phyloP scores from a whole-genome alignment of 306 rosid species.

The Albizia julibrissin region DNA sequence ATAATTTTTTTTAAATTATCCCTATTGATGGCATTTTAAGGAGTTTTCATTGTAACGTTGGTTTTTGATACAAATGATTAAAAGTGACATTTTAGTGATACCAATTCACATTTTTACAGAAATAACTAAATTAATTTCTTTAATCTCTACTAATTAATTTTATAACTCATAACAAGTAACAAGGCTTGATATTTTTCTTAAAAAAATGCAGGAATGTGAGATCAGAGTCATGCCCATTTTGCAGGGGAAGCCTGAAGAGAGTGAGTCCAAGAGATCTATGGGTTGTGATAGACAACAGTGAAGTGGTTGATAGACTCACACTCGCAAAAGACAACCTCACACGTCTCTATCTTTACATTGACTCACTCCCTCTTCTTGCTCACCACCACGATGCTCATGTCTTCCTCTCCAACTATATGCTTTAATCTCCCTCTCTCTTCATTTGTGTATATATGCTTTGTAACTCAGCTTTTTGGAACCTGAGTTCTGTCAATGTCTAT shows the following conservation, averaged over 20 bases:
- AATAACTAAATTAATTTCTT: too few relatives aligned
- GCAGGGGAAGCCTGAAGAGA: conserved; percentile 60
- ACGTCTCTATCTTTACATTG: conserved; percentile 57
- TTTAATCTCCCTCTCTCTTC: conserved; percentile 31
- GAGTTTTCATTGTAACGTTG: too few relatives aligned
- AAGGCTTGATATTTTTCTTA: too few relatives aligned
- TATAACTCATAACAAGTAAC: too few relatives aligned
- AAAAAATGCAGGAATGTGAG: conserved; percentile 52
- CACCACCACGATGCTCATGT: conserved; percentile 45
- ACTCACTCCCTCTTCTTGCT: conserved; percentile 49
- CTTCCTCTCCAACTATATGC: conserved; percentile 55
- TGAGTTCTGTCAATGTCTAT: not conserved
- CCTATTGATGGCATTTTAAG: too few relatives aligned
- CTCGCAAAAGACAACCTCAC: conserved; percentile 62
- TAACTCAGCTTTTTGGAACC: conserved; percentile 3
- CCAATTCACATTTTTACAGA: too few relatives aligned
- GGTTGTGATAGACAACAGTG: conserved; percentile 54
- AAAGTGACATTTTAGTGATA: too few relatives aligned
- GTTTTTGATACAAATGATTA: too few relatives aligned
- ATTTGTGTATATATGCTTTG: not conserved
- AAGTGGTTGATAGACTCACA: conserved; percentile 53
- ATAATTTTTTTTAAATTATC: too few relatives aligned
- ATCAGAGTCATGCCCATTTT: conserved; percentile 82
- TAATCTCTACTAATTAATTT: too few relatives aligned
- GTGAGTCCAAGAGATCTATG: conserved; percentile 62